These are phyloP conservation scores for Arctostaphylos glauca DNA, from an alignment of 148 eudicot genomes.

Conservation along the genomic window DNA sequence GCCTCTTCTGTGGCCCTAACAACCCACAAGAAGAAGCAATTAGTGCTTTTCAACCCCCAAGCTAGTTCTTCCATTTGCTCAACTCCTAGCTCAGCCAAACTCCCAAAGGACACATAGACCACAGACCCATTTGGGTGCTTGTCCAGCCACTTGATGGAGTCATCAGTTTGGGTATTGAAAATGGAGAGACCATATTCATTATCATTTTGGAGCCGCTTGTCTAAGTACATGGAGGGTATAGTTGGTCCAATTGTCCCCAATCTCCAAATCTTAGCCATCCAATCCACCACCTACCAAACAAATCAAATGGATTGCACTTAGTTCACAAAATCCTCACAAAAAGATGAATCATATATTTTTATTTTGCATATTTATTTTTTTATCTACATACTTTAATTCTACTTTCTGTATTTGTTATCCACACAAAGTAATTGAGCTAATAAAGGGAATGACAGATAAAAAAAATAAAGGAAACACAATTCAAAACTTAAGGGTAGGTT, in stretches of 20 bases:
- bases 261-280: slow-evolving; percentile 43
- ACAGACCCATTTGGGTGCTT: slow-evolving; percentile 42
- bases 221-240: slow-evolving; percentile 44
- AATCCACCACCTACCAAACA: slow-evolving; percentile 36
- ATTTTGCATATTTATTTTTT: too few relatives aligned
- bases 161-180: slow-evolving; percentile 20
- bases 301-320: too few relatives aligned
- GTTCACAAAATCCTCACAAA: too few relatives aligned
- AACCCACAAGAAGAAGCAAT: slow-evolving; percentile 54
- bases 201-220: slow-evolving; percentile 41
- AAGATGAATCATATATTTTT: too few relatives aligned
- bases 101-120: slow-evolving; percentile 63
- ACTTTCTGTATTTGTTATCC: too few relatives aligned
- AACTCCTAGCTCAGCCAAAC: slow-evolving; percentile 30
- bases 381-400: too few relatives aligned
- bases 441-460: too few relatives aligned
- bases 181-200: slow-evolving; percentile 37
- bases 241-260: slow-evolving; percentile 44
- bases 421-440: too few relatives aligned
- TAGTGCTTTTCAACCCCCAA: slow-evolving; percentile 27
- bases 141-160: slow-evolving; percentile 45
- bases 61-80: slow-evolving; percentile 53
- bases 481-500: too few relatives aligned
- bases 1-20: slow-evolving; percentile 40
- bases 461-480: too few relatives aligned